Conservation (phyloP, 2,329 filamentous ascomycete species). For the Fusarium sp. region DNA sequence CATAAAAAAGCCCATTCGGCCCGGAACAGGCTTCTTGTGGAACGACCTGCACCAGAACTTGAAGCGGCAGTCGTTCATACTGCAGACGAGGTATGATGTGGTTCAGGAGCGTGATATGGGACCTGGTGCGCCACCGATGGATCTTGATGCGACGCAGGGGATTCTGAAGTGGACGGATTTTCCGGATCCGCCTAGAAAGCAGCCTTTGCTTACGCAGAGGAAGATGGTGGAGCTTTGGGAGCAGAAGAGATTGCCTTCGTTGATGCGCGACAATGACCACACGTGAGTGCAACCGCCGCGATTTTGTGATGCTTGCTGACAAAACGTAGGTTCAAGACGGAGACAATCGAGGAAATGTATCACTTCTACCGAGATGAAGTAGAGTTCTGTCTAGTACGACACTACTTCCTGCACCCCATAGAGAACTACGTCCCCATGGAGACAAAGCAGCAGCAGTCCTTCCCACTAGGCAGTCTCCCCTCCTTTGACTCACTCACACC, state of each 20-base stretch:
- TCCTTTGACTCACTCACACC: conserved; percentile 60
- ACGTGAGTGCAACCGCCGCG: conserved; percentile 52
- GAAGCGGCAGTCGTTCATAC: conserved; percentile 65
- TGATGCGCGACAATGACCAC: conserved; percentile 65
- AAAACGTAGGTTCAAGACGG: conserved; percentile 59
- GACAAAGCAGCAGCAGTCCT: conserved; percentile 18
- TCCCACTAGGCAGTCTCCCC: conserved; percentile 52
- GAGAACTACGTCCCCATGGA: conserved; percentile 50
- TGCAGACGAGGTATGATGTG: conserved; percentile 67
- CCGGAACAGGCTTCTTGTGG: conserved; percentile 58
- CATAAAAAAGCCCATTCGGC: conserved; percentile 53
- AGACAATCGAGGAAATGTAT: conserved; percentile 65
- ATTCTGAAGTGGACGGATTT: conserved; percentile 69
- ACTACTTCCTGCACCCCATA: conserved; percentile 55
- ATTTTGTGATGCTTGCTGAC: not conserved
- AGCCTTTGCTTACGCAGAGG: conserved; percentile 61
- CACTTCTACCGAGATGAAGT: conserved; percentile 65
- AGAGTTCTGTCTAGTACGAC: conserved; percentile 64
- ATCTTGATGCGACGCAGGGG: conserved; percentile 58
- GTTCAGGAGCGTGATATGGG: conserved; percentile 61
- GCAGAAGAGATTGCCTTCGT: conserved; percentile 59
- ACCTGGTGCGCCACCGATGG: conserved; percentile 45
- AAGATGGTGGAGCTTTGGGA: conserved; percentile 68
- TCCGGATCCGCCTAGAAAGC: conserved; percentile 64
- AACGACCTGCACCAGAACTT: conserved; percentile 66